These are phyloP conservation scores for Trametes coccinea DNA, from an alignment of 768 basidiomycete genomes.

Conservation along the genomic window DNA sequence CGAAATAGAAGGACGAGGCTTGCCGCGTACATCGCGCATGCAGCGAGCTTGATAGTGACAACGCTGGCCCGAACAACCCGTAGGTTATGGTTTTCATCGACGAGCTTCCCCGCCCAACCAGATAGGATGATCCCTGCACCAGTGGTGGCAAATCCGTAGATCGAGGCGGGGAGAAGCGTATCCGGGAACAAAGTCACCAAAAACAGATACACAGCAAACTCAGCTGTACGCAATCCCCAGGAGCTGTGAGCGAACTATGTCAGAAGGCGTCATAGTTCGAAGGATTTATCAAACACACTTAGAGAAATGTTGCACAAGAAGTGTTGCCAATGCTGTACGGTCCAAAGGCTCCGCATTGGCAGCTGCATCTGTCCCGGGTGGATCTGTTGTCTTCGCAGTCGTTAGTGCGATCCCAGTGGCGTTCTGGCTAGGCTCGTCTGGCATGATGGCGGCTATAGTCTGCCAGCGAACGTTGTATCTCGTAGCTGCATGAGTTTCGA, in stretches of 20 bases:
- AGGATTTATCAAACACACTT: conserved; percentile 11
- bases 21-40: conserved; percentile 35
- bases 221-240: conserved; percentile 39
- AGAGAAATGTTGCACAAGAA: conserved; percentile 27
- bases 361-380: too few relatives aligned
- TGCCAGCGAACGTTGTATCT: too few relatives aligned
- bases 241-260: conserved; percentile 11
- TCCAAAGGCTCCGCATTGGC: conserved; percentile 3
- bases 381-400: too few relatives aligned
- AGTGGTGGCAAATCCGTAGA: conserved; percentile 48
- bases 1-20: conserved; percentile 35
- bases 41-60: conserved; percentile 41
- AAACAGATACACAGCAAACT: conserved; percentile 46
- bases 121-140: conserved; percentile 42
- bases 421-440: too few relatives aligned
- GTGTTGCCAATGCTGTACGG: conserved; percentile 10
- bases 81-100: conserved; percentile 42
- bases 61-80: conserved; percentile 41
- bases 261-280: not conserved
- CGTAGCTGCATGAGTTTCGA: too few relatives aligned
- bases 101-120: conserved; percentile 42
- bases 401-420: too few relatives aligned
- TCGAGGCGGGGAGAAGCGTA: conserved; percentile 48
- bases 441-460: too few relatives aligned
- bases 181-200: conserved; percentile 43